A percentile compares a stretch with the other conserved stretches of the same genome.
Evolutionary conservation across 2,329 filamentous ascomycete genomes (phyloP).

Genomic region (Ophiostoma sp.): DNA sequence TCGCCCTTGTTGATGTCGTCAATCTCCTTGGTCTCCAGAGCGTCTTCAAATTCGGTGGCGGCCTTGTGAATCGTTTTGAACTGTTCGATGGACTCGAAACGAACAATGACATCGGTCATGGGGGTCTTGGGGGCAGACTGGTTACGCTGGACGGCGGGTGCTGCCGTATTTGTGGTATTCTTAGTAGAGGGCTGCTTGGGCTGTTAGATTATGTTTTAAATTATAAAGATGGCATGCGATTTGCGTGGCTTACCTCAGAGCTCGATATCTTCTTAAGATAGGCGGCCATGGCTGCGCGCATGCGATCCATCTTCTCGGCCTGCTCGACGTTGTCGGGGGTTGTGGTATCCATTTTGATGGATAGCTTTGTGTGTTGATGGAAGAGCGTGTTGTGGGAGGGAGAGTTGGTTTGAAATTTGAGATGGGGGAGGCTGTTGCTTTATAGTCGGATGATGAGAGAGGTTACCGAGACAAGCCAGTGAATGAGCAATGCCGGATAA

Average conservation of each 20-base stretch:
- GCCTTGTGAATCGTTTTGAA: slow-evolving; percentile 24
- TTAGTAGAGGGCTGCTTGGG: not conserved
- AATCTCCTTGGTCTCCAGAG: slow-evolving; percentile 30
- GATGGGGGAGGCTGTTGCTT: not conserved
- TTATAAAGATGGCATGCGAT: not conserved
- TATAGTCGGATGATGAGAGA: not conserved
- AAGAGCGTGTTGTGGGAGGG: not conserved
- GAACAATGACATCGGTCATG: slow-evolving; percentile 7
- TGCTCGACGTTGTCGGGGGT: not conserved
- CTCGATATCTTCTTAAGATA: not conserved
- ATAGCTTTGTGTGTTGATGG: not conserved
- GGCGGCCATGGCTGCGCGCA: not conserved
- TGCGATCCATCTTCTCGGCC: not conserved
- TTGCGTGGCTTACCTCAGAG: not conserved
- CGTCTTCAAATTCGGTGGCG: slow-evolving; percentile 25
- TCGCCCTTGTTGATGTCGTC: slow-evolving; percentile 36
- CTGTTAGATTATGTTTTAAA: not conserved
- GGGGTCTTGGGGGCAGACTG: not conserved
- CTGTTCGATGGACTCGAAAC: slow-evolving; percentile 24
- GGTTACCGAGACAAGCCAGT: not conserved
- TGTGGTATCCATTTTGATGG: not conserved
- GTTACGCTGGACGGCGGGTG: not conserved
- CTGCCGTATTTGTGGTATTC: not conserved
- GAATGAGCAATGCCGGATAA: not conserved
- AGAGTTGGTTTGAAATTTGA: not conserved